Evolutionary conservation across 1,139 yeast species (phyloP).

Genomic region (Suhomyces terraborum): DNA sequence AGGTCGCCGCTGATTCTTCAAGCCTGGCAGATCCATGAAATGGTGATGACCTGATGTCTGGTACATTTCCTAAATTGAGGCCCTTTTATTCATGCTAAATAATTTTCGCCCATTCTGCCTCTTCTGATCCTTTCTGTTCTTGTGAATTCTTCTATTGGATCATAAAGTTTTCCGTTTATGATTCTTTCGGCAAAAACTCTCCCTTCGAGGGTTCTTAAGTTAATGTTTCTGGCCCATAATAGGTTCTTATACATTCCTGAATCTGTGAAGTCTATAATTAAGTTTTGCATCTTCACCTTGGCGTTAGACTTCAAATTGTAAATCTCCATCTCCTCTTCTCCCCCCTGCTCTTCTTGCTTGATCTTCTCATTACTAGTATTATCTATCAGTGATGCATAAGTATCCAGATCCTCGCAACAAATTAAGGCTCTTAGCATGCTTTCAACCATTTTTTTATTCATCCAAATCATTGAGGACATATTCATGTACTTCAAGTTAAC

Average conservation of each 20-base stretch:
- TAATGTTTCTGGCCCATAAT: constrained; percentile 53
- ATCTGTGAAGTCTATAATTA: constrained; percentile 49
- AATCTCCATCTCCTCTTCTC: neutral
- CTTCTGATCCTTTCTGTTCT: constrained; percentile 41
- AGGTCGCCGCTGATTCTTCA: constrained; percentile 27
- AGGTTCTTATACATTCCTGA: constrained; percentile 62
- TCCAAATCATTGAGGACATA: constrained; percentile 55
- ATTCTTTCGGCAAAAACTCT: constrained; percentile 35
- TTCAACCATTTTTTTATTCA: constrained; percentile 44
- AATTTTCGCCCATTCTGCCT: constrained; percentile 51
- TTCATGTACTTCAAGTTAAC: constrained; percentile 33
- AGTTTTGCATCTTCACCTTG: constrained; percentile 22
- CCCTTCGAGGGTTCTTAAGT: constrained; percentile 34
- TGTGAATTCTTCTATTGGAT: constrained; percentile 32
- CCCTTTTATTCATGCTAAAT: constrained; percentile 21
- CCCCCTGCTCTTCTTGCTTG: neutral
- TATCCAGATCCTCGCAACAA: constrained; percentile 8
- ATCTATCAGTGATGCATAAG: neutral
- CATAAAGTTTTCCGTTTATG: constrained; percentile 34
- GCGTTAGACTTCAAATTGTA: neutral
- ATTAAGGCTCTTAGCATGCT: constrained; percentile 26
- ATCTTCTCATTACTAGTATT: no score
- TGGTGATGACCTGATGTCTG: constrained; percentile 49
- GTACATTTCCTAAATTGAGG: constrained; percentile 22
- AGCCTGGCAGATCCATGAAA: constrained; percentile 37